Conservation (phyloP, 116 monocot genomes). For the Dioscorea cayenensis region DNA sequence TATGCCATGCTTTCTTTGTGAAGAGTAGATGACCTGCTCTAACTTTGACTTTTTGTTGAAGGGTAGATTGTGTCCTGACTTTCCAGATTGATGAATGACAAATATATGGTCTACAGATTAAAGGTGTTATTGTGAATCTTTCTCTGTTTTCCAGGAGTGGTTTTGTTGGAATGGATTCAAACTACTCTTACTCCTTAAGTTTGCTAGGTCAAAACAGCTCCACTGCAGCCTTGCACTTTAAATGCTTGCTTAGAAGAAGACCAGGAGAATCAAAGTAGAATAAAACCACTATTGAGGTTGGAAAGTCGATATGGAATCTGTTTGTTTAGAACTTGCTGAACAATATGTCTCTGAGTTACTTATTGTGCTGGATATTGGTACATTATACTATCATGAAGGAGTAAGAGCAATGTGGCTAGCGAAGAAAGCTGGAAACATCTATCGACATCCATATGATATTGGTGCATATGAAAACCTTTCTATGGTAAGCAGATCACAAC, state of each 20-base stretch:
- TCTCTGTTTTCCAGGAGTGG: neutral
- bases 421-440: slow-evolving; percentile 72
- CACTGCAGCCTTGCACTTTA: neutral
- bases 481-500: slow-evolving; percentile 32
- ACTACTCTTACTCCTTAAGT: neutral
- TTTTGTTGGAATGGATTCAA: neutral
- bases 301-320: neutral
- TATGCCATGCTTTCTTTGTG: neutral
- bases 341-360: neutral
- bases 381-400: slow-evolving; percentile 93
- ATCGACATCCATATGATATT: slow-evolving; percentile 89
- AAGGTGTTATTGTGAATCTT: neutral
- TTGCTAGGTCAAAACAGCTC: neutral
- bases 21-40: too few relatives aligned
- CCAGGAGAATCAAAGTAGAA: too few relatives aligned
- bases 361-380: neutral
- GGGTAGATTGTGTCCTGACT: too few relatives aligned
- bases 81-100: neutral
- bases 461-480: slow-evolving; percentile 84
- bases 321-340: neutral
- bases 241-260: neutral
- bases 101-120: neutral
- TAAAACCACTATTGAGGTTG: slow-evolving; percentile 78
- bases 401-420: slow-evolving; percentile 93
- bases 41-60: too few relatives aligned